Evolutionary conservation across 2,329 filamentous ascomycete species (phyloP), one percentile per base, ranked within the genome.

Genomic region (Fusarium dlaminii): DNA sequence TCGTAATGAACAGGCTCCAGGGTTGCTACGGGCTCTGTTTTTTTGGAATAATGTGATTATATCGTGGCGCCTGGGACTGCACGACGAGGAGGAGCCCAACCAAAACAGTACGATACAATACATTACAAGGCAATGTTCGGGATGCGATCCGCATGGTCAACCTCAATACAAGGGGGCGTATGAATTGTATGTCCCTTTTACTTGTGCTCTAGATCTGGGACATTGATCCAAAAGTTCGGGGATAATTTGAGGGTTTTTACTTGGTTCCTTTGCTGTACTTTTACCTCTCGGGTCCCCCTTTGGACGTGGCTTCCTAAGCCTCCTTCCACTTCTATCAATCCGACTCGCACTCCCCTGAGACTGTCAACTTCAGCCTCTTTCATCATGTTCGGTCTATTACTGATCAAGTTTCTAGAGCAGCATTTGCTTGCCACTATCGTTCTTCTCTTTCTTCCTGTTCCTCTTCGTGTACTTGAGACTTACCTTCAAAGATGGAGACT

Each of bases 181-280:
- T 54, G 62, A 70, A 30, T 34, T 34, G 20, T n/a, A 51, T 57
- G 57, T 27, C 55, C 67, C 65, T 20, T 36, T 36, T 51, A 17
- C 59, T 69, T 68, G 70, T 72, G 69, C 54, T 57, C 66, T 66
- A 56, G 62, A 72, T 75, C 74, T 76, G 75, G 76, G 70, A 77
- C 72, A 78, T 74, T 77, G 76, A 77, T 77, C 59, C 75, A 77
- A 66, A 58, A 37, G 40, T n/a, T 76, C 73, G 73, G 75, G 73
- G 63, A 76, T 74, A 77, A 77, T 75, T 48, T 54, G 55, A 69
- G 60, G 42, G 60, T 65, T 56, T 56, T 48, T 57, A 34, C 30
- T 48, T 43, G 37, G 46, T 30, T 40, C 34, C 32, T 60, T 20
- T 61, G 32, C 39, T 70, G 62, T 77, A 74, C 72, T 62, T 77